Conservation (phyloP, 2,329 filamentous ascomycete genomes). For the Paradendryphiella salina region DNA sequence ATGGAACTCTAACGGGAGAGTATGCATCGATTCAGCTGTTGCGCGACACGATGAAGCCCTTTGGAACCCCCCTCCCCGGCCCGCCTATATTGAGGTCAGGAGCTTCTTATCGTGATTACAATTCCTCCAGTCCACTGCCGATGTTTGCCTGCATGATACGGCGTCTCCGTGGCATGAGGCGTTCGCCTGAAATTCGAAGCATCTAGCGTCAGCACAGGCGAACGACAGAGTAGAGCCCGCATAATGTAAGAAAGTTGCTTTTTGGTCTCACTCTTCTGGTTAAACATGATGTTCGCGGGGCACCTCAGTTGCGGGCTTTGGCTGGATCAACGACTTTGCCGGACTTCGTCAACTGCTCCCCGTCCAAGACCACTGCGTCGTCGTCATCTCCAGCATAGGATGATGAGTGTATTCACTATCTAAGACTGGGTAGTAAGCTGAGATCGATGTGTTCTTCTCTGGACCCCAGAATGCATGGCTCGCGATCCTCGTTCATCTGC, state of each 20-base stretch:
- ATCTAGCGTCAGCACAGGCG: not conserved
- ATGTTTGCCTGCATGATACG: not conserved
- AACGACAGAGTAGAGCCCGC: not conserved
- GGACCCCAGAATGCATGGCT: not conserved
- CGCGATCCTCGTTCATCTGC: not conserved
- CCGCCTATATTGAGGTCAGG: not conserved
- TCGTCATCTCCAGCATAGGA: slow-evolving; percentile 6
- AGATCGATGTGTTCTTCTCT: not conserved
- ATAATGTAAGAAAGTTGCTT: not conserved
- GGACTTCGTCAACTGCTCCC: slow-evolving; percentile 18
- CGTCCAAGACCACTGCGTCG: slow-evolving; percentile 4
- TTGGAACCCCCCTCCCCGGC: not conserved
- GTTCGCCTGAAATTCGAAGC: not conserved
- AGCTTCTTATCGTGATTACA: not conserved
- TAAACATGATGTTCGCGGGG: not conserved
- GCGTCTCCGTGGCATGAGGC: not conserved
- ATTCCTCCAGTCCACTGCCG: not conserved
- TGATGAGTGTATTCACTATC: not conserved
- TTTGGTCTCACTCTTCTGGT: not conserved
- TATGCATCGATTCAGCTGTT: not conserved
- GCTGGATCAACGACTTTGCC: not conserved
- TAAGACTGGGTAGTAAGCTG: not conserved
- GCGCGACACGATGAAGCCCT: not conserved
- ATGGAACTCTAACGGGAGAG: not conserved
- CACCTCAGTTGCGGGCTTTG: not conserved